These are phyloP conservation scores for Friedmanniomyces simplex DNA, from an alignment of 495 filamentous ascomycete genomes.

Conservation along the genomic window DNA sequence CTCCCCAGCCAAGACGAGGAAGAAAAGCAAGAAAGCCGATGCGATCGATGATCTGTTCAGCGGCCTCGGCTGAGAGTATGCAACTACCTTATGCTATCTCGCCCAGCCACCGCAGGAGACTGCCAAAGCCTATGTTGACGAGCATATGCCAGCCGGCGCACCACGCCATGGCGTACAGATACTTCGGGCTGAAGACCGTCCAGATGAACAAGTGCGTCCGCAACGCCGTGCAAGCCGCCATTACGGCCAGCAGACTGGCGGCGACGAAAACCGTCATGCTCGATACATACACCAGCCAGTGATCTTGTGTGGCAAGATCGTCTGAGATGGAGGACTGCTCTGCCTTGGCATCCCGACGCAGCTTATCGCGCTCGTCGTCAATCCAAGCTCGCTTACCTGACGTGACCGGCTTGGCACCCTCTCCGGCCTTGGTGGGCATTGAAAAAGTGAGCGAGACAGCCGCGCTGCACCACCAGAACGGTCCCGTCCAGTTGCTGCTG, in stretches of 20 bases:
- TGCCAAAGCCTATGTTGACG: slow-evolving; percentile 51
- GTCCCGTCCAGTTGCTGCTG: slow-evolving; percentile 79
- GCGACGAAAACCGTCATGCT: slow-evolving; percentile 58
- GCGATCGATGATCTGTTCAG: slow-evolving; percentile 56
- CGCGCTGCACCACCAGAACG: slow-evolving; percentile 65
- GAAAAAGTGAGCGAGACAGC: slow-evolving; percentile 45
- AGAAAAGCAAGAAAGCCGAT: slow-evolving; percentile 39
- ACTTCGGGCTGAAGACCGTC: slow-evolving; percentile 98
- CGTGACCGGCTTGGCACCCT: background rate
- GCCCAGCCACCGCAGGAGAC: slow-evolving; percentile 43
- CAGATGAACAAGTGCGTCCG: slow-evolving; percentile 93
- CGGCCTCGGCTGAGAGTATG: slow-evolving; percentile 35
- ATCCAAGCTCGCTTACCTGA: slow-evolving; percentile 15
- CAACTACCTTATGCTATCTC: slow-evolving; percentile 7
- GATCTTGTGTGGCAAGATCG: background rate
- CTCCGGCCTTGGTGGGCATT: background rate
- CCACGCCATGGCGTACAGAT: slow-evolving; percentile 86
- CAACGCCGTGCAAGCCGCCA: slow-evolving; percentile 76
- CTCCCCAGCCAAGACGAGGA: background rate
- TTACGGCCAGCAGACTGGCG: slow-evolving; percentile 54
- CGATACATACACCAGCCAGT: slow-evolving; percentile 40
- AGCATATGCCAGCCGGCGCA: slow-evolving; percentile 64
- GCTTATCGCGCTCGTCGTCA: slow-evolving; percentile 12
- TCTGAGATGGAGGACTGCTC: background rate
- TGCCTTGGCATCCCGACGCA: slow-evolving; percentile 7